Evolutionary conservation across 768 basidiomycete genomes (phyloP).

Genomic region (Trametes cinnabarina): DNA sequence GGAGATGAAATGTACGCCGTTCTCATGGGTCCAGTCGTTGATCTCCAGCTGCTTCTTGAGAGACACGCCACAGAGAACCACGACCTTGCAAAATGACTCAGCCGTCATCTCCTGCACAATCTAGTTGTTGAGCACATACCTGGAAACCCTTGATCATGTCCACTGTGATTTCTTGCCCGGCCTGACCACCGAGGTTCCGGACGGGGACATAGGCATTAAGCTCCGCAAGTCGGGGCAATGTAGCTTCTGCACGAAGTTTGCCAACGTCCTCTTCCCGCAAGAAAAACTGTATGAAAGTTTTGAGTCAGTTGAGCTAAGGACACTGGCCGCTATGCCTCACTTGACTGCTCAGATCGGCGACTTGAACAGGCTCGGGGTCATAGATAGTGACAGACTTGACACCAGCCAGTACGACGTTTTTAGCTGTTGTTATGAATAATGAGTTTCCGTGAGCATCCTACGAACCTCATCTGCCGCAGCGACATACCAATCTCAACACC

Average conservation of each 20-base stretch:
- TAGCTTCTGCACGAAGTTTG: conserved; percentile 81
- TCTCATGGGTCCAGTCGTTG: conserved; percentile 90
- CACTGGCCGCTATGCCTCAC: conserved; percentile 62
- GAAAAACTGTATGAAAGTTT: conserved; percentile 69
- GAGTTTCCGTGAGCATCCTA: background rate
- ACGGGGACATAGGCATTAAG: conserved; percentile 96
- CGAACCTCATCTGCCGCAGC: background rate
- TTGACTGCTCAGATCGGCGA: conserved; percentile 93
- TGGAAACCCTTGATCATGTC: conserved; percentile 88
- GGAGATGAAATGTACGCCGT: conserved; percentile 88
- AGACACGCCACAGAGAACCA: conserved; percentile 81
- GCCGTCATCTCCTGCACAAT: too few relatives aligned
- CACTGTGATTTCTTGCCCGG: conserved; percentile 74
- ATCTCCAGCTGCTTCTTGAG: conserved; percentile 87
- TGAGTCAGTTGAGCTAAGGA: background rate
- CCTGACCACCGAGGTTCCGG: conserved; percentile 72
- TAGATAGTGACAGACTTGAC: conserved; percentile 96
- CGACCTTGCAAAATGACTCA: conserved; percentile 51
- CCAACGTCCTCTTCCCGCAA: conserved; percentile 85
- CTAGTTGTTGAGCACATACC: too few relatives aligned
- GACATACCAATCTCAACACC: conserved; percentile 89
- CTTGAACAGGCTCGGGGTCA: conserved; percentile 83
- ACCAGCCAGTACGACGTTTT: conserved; percentile 92
- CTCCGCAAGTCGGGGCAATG: conserved; percentile 86
- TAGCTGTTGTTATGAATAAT: conserved; percentile 52